Base-by-base conservation (phyloP, 2,329 filamentous ascomycete species). In the Aureobasidium sp. region DNA sequence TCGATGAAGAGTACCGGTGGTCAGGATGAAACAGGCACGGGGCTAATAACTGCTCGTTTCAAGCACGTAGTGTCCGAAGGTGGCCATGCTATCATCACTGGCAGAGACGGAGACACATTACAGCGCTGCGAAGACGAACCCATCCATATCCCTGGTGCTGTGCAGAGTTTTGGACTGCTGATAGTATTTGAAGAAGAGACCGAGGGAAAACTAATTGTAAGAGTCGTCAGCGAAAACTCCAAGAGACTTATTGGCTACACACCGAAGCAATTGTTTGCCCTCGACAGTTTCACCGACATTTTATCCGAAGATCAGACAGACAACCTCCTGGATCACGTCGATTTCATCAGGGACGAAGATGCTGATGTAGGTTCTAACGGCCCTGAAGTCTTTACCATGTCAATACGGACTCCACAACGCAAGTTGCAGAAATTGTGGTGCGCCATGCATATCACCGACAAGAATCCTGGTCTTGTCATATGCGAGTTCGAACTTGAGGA, bases 401-500 rank as follows among this genome's bases (percentile, higher is more conserved):
- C 88, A 0, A 80, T 96, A 48, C 83, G 83, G n/a, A 74, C 79
- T 0, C 81, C 85, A 0, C 77, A 80, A 29, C 71, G 77, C 42
- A 78, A 79, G 63, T 79, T 78, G 4, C 78, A 82, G 59, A 94
- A 92, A 70, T 75, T 96, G 1, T 96, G 91, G 91, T 95, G 90
- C 71, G 91, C 90, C 8, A 86, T 94, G 67, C 91, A 96, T 69
- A 82, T 89, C 62, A 89, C 86, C 57, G 81, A 86, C 0, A 75
- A 78, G 0, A 85, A 91, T 65, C 82, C 85, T 0, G 83, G 89
- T 49, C 73, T 93, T 27, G 78, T 96, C 31, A 88, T 96, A 11
- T 95, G 90, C 77, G 91, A 96, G 69, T 93, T 96, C 62, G 91
- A 96, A 71, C 74, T 91, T 1, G 90, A 96, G 70, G 88, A 96